Evolutionary conservation across 306 rosid genomes (phyloP).

Genomic region (Cucumis melo): DNA sequence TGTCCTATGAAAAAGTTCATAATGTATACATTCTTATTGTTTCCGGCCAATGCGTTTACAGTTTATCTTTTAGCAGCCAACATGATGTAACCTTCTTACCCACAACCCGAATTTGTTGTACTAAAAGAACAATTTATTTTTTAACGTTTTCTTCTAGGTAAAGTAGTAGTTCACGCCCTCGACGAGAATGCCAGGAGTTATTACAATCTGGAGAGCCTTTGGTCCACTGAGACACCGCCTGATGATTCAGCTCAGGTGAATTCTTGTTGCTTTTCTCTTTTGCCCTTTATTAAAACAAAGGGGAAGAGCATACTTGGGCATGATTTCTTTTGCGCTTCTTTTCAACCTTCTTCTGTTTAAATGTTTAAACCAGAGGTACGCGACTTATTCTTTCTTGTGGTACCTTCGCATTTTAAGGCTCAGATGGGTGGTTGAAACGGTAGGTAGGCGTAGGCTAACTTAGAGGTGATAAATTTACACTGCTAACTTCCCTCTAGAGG

Average conservation of each 20-base stretch:
- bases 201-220: conserved; percentile 78
- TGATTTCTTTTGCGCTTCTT: not conserved
- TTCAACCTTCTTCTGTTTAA: not conserved
- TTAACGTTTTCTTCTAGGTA: conserved; percentile 29
- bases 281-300: not conserved
- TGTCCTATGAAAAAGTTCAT: not conserved
- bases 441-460: not conserved
- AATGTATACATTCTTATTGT: not conserved
- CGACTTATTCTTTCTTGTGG: not conserved
- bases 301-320: not conserved
- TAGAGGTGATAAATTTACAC: not conserved
- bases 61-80: not conserved
- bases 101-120: not conserved
- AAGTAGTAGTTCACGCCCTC: conserved; percentile 79
- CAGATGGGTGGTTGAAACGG: not conserved
- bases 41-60: not conserved
- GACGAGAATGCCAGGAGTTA: conserved; percentile 92
- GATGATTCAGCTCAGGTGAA: conserved; percentile 44
- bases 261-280: not conserved
- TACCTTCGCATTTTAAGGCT: not conserved
- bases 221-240: conserved; percentile 34
- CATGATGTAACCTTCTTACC: not conserved
- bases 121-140: not conserved
- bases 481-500: not conserved
- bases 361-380: not conserved